Evolutionary conservation across 257 asterid species (phyloP).

Genomic region (Capsicum baccatum): DNA sequence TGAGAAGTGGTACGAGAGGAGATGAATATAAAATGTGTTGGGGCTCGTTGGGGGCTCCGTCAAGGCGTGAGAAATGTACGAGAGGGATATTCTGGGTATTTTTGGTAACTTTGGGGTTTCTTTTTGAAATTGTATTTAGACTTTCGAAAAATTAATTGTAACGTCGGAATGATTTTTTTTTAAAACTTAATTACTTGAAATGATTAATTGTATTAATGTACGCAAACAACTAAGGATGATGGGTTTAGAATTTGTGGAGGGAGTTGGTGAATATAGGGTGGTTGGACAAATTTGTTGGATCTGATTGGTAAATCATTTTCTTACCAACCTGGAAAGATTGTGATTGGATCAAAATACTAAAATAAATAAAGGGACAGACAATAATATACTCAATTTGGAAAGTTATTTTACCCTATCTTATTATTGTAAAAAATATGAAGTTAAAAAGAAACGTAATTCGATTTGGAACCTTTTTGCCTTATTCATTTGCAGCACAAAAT

Average conservation of each 20-base stretch:
- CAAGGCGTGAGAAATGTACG: constrained; percentile 20
- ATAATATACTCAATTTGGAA: neutral
- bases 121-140: neutral
- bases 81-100: neutral
- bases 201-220: too few species aligned
- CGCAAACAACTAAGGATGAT: too few species aligned
- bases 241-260: too few species aligned
- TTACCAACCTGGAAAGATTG: neutral
- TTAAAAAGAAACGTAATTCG: too few species aligned
- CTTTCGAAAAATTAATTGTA: too few species aligned
- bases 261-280: constrained; percentile 19
- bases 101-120: neutral
- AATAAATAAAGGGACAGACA: neutral
- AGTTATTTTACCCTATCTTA: too few species aligned
- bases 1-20: neutral
- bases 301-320: constrained; percentile 6
- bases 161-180: too few species aligned
- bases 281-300: constrained; percentile 20
- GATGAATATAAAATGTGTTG: neutral
- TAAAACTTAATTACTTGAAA: too few species aligned
- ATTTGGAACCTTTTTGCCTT: neutral
- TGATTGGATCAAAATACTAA: neutral
- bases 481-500: neutral
- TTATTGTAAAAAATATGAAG: too few species aligned
- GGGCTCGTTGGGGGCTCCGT: constrained; percentile 41